Base-by-base conservation (phyloP, 2,329 filamentous ascomycete genomes). In the Aspergillus spinulosporus region DNA sequence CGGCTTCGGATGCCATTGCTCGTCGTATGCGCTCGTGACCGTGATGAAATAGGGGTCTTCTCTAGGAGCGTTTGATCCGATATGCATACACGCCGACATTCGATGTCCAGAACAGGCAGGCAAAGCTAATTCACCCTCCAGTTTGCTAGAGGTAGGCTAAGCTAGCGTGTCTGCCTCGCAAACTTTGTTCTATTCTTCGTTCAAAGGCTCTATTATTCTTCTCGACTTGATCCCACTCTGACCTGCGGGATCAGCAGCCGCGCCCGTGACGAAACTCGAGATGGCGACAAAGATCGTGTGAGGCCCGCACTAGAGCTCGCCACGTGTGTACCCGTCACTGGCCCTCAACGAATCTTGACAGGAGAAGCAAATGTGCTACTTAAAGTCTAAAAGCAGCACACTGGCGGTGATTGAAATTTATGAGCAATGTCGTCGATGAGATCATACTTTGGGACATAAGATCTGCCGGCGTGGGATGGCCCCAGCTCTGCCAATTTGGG, bases 261-360 rank as follows among this genome's bases (percentile, higher is more conserved):
- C 37, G 39, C 49, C 39, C 21, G 49, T 47, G 45, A 43, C 49
- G 54, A 52, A 57, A 40, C 37, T 52, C 47, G 36, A 48, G 36
- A 51, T 37, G 49, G 40, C 21, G 45, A 53, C 15, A 42, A 49
- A 49, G 48, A 53, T 43, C 15, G 14, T 46, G 32, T 31, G 39
- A 48, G 44, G 39, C 36, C 49, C 49, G 49, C 49, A 53, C 49
- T 53, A 52, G 26, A 45, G 49, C 29, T 52, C n/a, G 50, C 45
- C 55, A 57, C 55, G 55, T 57, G 55, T 57, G 55, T 49, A 4
- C 39, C 45, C 32, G 49, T 52, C 45, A 57, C 55, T 57, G 55
- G 55, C 46, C 48, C 32, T 53, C 28, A 21, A 6, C 34, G 3
- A 43, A 5, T 48, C 11, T 48, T 15, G 31, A 34, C 52, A 54